Percentiles rank a stretch among this genome's conserved stretches.
phyloP scores from a whole-genome alignment of 164 flowering plant genomes.

The Protea cynaroides region DNA sequence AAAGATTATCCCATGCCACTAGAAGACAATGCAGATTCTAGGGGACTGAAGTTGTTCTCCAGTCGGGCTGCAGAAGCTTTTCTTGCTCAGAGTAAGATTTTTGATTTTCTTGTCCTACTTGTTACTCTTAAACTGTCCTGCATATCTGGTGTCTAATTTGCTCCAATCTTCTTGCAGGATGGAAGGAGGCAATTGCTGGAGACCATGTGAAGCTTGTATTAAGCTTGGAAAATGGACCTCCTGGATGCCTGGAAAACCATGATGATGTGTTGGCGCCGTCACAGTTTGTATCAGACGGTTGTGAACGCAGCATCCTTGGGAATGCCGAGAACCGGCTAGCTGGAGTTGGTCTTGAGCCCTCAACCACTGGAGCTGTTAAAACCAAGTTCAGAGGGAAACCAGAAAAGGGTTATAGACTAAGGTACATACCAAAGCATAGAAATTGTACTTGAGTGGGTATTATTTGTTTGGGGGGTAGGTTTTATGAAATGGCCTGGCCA shows the following conservation, averaged over 20 bases:
- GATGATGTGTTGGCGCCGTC: constrained; percentile 8
- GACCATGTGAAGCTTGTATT: constrained; percentile 66
- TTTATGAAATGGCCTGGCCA: too few relatives aligned
- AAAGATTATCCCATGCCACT: constrained; percentile 1
- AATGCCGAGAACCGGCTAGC: constrained; percentile 27
- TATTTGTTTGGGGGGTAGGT: too few relatives aligned
- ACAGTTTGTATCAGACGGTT: constrained; percentile 9
- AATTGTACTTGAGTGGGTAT: constrained; percentile 14
- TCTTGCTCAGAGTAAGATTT: constrained; percentile 57
- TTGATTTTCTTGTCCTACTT: not conserved
- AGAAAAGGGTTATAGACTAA: constrained; percentile 41
- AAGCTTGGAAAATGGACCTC: constrained; percentile 27
- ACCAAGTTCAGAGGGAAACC: constrained; percentile 34
- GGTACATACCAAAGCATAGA: constrained; percentile 60
- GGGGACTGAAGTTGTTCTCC: constrained; percentile 26
- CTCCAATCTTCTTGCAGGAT: constrained; percentile 43
- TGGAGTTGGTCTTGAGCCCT: constrained; percentile 14
- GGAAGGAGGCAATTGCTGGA: constrained; percentile 69
- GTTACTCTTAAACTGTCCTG: not conserved
- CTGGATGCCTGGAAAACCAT: constrained; percentile 23
- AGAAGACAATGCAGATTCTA: constrained; percentile 13
- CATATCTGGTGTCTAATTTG: not conserved
- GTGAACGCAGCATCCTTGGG: constrained; percentile 17
- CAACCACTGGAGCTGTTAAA: constrained; percentile 17
- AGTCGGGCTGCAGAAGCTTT: constrained; percentile 50